Evolutionary conservation across 805 yeast species (phyloP).

Genomic region (Ogataea polymorpha): DNA sequence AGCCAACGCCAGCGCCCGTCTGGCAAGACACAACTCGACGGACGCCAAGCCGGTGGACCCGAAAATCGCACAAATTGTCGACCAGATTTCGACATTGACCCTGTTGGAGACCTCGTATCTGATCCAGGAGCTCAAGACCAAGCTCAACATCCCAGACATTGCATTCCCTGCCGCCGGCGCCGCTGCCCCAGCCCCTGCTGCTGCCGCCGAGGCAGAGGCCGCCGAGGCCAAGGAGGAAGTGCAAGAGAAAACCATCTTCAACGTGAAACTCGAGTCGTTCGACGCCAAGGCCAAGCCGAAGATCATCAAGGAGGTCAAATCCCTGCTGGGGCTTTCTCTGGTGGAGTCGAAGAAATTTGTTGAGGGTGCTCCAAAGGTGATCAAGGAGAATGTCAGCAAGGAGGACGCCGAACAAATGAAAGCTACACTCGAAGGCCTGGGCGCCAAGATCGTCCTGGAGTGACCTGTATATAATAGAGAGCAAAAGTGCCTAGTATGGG

Average conservation of each 20-base stretch:
- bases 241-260: conserved; percentile 91
- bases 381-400: conserved; percentile 94
- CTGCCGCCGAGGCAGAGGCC: conserved; percentile 65
- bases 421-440: conserved; percentile 86
- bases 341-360: conserved; percentile 98
- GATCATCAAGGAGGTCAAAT: conserved; percentile 95
- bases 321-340: conserved; percentile 82
- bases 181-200: conserved; percentile 60
- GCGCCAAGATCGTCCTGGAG: conserved; percentile 90
- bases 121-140: conserved; percentile 72
- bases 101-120: conserved; percentile 88
- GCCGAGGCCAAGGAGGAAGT: conserved; percentile 72
- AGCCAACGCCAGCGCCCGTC: conserved; percentile 47
- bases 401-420: conserved; percentile 97
- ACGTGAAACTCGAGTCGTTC: conserved; percentile 87
- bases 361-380: conserved; percentile 93
- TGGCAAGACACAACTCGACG: conserved; percentile 52
- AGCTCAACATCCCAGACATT: conserved; percentile 91
- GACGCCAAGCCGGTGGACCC: conserved; percentile 67
- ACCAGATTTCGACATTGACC: conserved; percentile 86
- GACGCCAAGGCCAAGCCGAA: conserved; percentile 96
- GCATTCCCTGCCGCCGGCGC: conserved; percentile 72
- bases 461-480: conserved; percentile 30
- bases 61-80: conserved; percentile 83
- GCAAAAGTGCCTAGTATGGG: not conserved